Evolutionary conservation across 78 protist species (phyloP), one percentile per base, ranked within the genome.

Genomic region (Dictyostelium intermedium): DNA sequence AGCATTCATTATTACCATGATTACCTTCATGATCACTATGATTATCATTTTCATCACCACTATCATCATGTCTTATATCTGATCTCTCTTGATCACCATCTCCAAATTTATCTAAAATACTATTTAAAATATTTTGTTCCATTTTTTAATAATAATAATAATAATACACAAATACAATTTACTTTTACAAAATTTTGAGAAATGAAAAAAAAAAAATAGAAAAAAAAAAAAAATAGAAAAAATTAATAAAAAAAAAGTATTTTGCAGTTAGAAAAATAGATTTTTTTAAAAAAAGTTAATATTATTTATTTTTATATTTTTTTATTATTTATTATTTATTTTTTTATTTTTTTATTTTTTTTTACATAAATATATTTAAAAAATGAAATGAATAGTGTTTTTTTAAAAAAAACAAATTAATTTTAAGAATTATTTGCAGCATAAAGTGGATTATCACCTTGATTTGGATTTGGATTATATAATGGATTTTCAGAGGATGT

Each of bases 21-120:
- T 73, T 77, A 5, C 78, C 77, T 30, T 76, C 84, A 30, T 43
- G 45, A 1, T 60, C 56, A 30, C 83, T 78, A 10, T 50, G 69
- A 47, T 70, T 41, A 43, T 81, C 85, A 27, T 70, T 70, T 80
- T 89, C 94, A 89, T 89, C 94, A 4, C 94, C 94, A 89, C 94
- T 89, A 45, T 89, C 94, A 23, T 89, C 14, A 10, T 53, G 35
- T 89, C 94, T 89, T 5, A 53, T 81, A 80, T 89, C 94, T 10
- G 61, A 50, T 25, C 27, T 80, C n/a, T 89, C 94, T 30, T 23
- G 61, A 20, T 45, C 50, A 30, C 60, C 25, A 18, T 78, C 85
- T 2, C 87, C 94, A 80, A 69, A 89, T 34, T 82, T 47, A 56
- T 30, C 43, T 50, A 82, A 60, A 23, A 82, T 35, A 56, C 41